Conservation (phyloP, 345 rosid species). For the Citrus hindsii region DNA sequence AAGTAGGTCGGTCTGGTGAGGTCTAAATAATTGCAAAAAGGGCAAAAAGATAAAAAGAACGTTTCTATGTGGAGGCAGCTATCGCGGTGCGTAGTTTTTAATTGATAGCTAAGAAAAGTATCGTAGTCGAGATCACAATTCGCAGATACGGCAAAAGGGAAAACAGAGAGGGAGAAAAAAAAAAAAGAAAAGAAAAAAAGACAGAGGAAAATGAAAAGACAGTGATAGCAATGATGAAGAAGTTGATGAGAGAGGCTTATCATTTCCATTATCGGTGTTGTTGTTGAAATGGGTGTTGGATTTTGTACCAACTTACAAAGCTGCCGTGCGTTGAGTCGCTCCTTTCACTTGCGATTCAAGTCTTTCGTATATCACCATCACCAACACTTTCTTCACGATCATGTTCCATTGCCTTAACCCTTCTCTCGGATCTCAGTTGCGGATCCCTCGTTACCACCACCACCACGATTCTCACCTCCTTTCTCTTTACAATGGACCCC, state of each 20-base stretch:
- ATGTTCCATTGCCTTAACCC: slow-evolving; percentile 40
- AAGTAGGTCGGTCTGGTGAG: too few relatives aligned
- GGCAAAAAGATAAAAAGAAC: neutral
- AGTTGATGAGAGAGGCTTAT: slow-evolving; percentile 2
- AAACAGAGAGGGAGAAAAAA: neutral
- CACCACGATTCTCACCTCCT: slow-evolving; percentile 1
- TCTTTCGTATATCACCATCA: slow-evolving; percentile 18
- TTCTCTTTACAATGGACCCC: slow-evolving; percentile 64
- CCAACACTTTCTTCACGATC: slow-evolving; percentile 22
- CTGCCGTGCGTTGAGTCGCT: slow-evolving; percentile 33
- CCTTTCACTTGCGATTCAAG: slow-evolving; percentile 55
- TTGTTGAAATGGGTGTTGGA: slow-evolving; percentile 30
- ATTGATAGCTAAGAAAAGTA: slow-evolving; percentile 15
- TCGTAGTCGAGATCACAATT: neutral
- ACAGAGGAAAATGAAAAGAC: neutral
- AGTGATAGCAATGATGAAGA: slow-evolving; percentile 10
- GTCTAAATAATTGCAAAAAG: too few relatives aligned
- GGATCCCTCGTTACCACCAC: slow-evolving; percentile 39
- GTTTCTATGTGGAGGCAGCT: neutral
- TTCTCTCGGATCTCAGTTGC: slow-evolving; percentile 52
- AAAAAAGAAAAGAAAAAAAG: too few relatives aligned
- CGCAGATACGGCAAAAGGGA: too few relatives aligned
- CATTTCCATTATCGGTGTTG: neutral
- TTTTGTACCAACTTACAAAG: slow-evolving; percentile 18
- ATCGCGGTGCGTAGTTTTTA: neutral